These are phyloP conservation scores for Blastobotrys malaysiensis DNA, from an alignment of 1,139 yeast genomes.

Conservation along the genomic window DNA sequence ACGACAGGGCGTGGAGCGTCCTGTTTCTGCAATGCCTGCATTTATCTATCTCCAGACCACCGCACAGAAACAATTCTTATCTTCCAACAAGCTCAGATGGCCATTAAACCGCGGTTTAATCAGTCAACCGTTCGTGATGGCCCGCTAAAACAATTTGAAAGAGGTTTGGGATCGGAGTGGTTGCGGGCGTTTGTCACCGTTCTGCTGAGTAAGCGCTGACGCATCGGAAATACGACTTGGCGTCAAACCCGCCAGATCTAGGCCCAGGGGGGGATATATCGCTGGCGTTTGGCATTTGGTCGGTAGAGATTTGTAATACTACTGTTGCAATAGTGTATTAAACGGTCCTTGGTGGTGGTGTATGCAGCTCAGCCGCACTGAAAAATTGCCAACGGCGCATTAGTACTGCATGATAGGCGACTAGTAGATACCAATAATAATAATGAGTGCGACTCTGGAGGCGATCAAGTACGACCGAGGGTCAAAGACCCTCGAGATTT, in stretches of 20 bases:
- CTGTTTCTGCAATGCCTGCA: background rate
- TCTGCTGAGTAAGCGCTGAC: too few relatives aligned
- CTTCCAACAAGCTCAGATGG: background rate
- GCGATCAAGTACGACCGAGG: conserved; percentile 64
- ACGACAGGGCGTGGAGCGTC: background rate
- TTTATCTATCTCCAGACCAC: background rate
- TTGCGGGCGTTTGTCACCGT: too few relatives aligned
- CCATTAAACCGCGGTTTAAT: background rate
- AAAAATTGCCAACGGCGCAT: background rate
- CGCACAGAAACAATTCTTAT: background rate
- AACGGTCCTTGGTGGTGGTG: too few relatives aligned
- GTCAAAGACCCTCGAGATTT: conserved; percentile 46
- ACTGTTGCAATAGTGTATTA: too few relatives aligned
- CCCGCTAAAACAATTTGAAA: background rate
- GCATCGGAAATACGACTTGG: too few relatives aligned
- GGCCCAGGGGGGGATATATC: too few relatives aligned
- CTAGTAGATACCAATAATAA: background rate
- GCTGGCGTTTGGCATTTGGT: too few relatives aligned
- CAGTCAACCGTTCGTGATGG: background rate
- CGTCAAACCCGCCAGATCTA: too few relatives aligned
- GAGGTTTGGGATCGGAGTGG: background rate
- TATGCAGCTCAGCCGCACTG: background rate
- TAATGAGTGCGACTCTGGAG: conserved; percentile 28
- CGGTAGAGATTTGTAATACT: too few relatives aligned
- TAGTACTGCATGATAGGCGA: background rate